phyloP scores from a whole-genome alignment of 78 protist genomes.

The Creolimax fragrantissima region DNA sequence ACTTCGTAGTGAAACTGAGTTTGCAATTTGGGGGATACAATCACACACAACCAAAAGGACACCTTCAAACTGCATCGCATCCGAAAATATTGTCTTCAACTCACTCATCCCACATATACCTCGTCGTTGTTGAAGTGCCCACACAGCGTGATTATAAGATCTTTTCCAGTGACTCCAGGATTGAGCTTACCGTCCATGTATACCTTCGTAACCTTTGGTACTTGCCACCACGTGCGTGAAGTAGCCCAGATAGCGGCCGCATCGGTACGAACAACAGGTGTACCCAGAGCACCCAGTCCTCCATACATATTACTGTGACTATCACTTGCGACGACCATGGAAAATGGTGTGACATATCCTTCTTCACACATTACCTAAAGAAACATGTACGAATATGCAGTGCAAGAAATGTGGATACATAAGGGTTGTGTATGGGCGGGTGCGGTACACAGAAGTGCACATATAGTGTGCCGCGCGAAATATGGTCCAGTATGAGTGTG shows the following conservation, averaged over 20 bases:
- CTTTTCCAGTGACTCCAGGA: slow-evolving; percentile 63
- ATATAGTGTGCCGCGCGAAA: background rate
- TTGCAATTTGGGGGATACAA: no score
- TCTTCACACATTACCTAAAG: slow-evolving; percentile 50
- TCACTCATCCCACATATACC: no score
- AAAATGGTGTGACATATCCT: slow-evolving; percentile 46
- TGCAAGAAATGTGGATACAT: no score
- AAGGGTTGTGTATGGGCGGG: no score
- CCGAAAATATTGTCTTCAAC: no score
- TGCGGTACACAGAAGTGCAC: background rate
- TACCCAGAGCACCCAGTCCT: slow-evolving; percentile 58
- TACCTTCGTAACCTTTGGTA: slow-evolving; percentile 30
- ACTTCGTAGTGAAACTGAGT: no score
- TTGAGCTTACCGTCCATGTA: slow-evolving; percentile 19
- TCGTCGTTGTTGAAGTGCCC: slow-evolving; percentile 52
- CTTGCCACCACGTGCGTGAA: slow-evolving; percentile 62
- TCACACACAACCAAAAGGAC: no score
- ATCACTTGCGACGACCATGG: slow-evolving; percentile 59
- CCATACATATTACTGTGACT: slow-evolving; percentile 73
- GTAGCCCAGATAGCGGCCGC: slow-evolving; percentile 69
- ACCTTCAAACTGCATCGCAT: no score
- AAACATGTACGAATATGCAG: no score
- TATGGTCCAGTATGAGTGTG: background rate
- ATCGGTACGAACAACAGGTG: slow-evolving; percentile 68
- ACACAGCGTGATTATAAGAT: slow-evolving; percentile 62